phyloP scores from a whole-genome alignment of 495 filamentous ascomycete genomes.

The Lasiosphaeria ovina region DNA sequence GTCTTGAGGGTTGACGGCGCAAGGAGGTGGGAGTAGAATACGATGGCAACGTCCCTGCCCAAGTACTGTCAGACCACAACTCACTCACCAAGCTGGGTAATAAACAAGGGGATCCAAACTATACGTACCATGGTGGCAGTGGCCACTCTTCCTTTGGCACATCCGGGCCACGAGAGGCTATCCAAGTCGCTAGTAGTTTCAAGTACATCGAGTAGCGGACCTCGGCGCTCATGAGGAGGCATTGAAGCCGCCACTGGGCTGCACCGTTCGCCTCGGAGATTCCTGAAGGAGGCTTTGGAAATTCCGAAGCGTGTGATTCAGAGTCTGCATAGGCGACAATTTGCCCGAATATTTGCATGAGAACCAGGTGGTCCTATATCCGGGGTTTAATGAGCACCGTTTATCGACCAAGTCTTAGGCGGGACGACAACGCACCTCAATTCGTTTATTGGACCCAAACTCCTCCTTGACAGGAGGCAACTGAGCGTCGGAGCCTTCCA shows the following conservation, averaged over 20 bases:
- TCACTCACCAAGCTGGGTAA: too few species aligned
- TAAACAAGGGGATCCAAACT: too few species aligned
- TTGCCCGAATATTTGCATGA: neutral
- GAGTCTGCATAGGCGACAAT: neutral
- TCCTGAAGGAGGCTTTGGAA: too few species aligned
- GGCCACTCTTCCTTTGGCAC: neutral
- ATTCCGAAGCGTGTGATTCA: neutral
- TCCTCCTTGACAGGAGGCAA: too few species aligned
- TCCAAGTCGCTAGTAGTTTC: conserved; percentile 9
- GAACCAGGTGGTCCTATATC: neutral
- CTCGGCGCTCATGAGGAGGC: conserved; percentile 15
- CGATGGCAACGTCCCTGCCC: conserved; percentile 13
- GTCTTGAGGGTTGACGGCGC: neutral
- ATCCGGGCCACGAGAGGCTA: conserved; percentile 1
- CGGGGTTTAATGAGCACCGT: too few species aligned
- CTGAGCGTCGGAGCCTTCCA: too few species aligned
- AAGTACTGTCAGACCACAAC: neutral
- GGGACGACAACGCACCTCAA: too few species aligned
- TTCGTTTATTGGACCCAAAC: too few species aligned
- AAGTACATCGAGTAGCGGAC: conserved; percentile 12
- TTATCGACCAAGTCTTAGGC: too few species aligned
- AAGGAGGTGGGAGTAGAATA: conserved; percentile 15
- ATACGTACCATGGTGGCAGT: neutral
- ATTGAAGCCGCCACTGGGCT: conserved; percentile 5
- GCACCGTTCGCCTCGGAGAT: neutral